Base-by-base conservation (phyloP, 2,329 filamentous ascomycete species). In the Parafenestella ontariensis region DNA sequence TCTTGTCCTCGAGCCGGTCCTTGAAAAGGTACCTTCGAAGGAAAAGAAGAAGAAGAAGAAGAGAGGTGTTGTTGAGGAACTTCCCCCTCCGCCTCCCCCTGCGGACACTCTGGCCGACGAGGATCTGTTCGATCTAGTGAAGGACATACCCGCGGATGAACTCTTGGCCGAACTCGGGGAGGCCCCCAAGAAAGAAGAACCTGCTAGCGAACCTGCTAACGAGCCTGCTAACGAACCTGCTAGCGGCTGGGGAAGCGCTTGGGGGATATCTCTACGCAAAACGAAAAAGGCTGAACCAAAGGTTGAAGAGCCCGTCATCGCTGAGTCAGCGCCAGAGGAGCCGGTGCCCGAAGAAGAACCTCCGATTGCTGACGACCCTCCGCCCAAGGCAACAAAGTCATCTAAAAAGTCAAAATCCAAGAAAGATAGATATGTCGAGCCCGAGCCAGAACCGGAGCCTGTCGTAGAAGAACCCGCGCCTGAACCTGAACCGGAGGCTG, bases 181-280 rank as follows among this genome's bases (percentile, higher is more conserved):
- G 47, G 65, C 47, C 7, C 56, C 72, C 61, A 66, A 63, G 46
- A 64, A 70, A 39, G 64, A 72, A 33, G 64, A 68, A 33, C n/a
- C n/a, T n/a, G n/a, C n/a, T n/a, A n/a, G n/a, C n/a, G n/a, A n/a
- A n/a, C n/a, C n/a, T n/a, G n/a, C n/a, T n/a, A n/a, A n/a, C n/a
- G n/a, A 24, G n/a, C 49, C 54, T 6, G 42, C 37, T 15, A 67
- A 71, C 44, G 66, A n/a, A 24, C 49, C 54, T 6, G 42, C 37
- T 15, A 67, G 71, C 44, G 66, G 72, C 21, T 75, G 71, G 67
- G 78, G 77, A 29, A 78, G 74, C 48, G 76, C 77, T 49, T 80
- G 76, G 77, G 79, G 79, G 52, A 72, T 78, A 31, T 77, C 75
- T 54, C 68, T 78, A 46, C 78, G 78, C 63, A 77, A 76, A 54